Conservation (phyloP, 2,329 filamentous ascomycete genomes). For the Talaromyces sp. region DNA sequence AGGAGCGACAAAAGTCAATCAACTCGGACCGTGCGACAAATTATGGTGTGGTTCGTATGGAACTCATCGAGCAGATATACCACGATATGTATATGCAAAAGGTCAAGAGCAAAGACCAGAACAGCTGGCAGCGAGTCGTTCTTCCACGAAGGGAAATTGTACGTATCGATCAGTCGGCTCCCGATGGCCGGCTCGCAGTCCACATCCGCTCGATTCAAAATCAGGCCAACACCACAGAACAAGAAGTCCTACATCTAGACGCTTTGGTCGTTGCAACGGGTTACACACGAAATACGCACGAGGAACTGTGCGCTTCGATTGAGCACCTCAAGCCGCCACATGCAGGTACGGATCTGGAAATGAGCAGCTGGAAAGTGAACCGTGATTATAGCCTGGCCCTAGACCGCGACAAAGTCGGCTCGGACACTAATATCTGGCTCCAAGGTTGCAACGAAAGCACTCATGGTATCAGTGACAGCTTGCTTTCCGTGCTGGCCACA, state of each 20-base stretch:
- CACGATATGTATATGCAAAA: slow-evolving; percentile 83
- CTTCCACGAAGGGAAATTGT: slow-evolving; percentile 65
- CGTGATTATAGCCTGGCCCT: slow-evolving; percentile 79
- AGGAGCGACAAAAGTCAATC: slow-evolving; percentile 60
- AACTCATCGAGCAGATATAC: slow-evolving; percentile 85
- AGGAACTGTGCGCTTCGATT: slow-evolving; percentile 68
- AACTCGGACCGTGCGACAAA: slow-evolving; percentile 78
- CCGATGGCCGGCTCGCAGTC: slow-evolving; percentile 55
- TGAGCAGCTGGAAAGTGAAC: slow-evolving; percentile 60
- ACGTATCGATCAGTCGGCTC: slow-evolving; percentile 54
- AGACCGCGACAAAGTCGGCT: slow-evolving; percentile 62
- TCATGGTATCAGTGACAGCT: slow-evolving; percentile 80
- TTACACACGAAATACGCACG: slow-evolving; percentile 74
- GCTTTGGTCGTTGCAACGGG: slow-evolving; percentile 83
- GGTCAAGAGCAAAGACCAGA: slow-evolving; percentile 65
- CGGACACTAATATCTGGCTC: slow-evolving; percentile 78
- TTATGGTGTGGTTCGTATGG: slow-evolving; percentile 89
- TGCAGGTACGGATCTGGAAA: slow-evolving; percentile 28
- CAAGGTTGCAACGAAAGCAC: slow-evolving; percentile 92
- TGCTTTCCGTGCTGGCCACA: slow-evolving; percentile 73
- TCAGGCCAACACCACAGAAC: slow-evolving; percentile 31
- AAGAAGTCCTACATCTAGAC: slow-evolving; percentile 71
- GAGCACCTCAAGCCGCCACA: slow-evolving; percentile 63
- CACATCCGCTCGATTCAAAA: slow-evolving; percentile 52
- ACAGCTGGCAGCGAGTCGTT: slow-evolving; percentile 78